Evolutionary conservation across 495 filamentous ascomycete genomes (phyloP).

Genomic region (Podospora fimiseda): DNA sequence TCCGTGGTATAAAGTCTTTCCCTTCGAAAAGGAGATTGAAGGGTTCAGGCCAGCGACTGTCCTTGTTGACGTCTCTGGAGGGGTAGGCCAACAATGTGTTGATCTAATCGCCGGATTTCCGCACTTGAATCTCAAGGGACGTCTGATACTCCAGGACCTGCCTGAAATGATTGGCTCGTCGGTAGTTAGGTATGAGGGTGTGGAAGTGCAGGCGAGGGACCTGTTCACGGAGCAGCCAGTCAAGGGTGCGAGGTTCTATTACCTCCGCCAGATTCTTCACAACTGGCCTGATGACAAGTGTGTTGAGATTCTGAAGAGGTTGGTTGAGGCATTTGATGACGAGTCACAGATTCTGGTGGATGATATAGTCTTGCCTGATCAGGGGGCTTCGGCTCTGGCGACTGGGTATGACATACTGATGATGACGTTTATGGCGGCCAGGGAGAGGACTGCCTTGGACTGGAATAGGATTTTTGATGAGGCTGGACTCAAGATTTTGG

Average conservation of each 20-base stretch:
- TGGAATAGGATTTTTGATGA: neutral
- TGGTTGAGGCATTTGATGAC: slow-evolving; percentile 28
- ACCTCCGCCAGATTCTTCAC: slow-evolving; percentile 42
- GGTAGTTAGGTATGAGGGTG: neutral
- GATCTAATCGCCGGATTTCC: neutral
- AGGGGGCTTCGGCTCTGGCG: neutral
- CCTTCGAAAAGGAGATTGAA: slow-evolving; percentile 1
- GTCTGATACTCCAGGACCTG: neutral
- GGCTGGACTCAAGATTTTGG: neutral
- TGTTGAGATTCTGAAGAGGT: slow-evolving; percentile 31
- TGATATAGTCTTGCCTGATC: slow-evolving; percentile 35
- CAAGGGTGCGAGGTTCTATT: slow-evolving; percentile 39
- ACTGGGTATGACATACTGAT: neutral
- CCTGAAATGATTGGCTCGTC: neutral
- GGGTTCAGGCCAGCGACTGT: neutral
- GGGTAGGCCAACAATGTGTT: neutral
- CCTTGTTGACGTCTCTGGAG: neutral
- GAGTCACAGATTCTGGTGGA: slow-evolving; percentile 40
- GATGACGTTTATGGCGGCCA: neutral
- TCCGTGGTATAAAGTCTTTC: slow-evolving; percentile 1
- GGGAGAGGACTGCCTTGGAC: neutral
- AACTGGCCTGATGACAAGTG: slow-evolving; percentile 39
- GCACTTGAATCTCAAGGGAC: neutral
- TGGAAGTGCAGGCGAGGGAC: neutral
- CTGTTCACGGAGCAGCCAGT: slow-evolving; percentile 4